Evolutionary conservation across 1,139 yeast species (phyloP), one percentile per base, ranked within the genome.

Genomic region (Sugiyamaella pinicola): DNA sequence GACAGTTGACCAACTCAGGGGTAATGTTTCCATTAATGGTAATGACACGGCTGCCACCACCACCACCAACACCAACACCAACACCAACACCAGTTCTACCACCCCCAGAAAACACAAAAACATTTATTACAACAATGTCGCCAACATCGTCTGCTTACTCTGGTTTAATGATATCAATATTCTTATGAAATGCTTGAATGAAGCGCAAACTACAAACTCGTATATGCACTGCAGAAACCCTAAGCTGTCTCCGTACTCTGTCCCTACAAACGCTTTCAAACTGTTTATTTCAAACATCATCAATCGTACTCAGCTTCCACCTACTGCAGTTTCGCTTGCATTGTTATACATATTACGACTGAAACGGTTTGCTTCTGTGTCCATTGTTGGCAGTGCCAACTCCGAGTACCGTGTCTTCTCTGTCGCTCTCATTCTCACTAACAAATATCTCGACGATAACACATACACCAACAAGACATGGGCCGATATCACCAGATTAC

Each of bases 381-480:
- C 66, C n/a, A 58, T 67, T 40, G 56, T 59, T n/a, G 72, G 71
- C 46, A 61, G 62, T 22, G 66, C 72, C 7, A 68, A 70, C 47
- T 65, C 72, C 26, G 75, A 72, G 57, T 88, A 85, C 64, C 78
- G 85, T 56, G 80, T 81, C 58, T 75, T 89, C 53, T 81, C 85
- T 37, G 76, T 85, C 24, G 80, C 93, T 0, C 75, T 91, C 52
- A 81, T 90, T 53, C 75, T 90, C 58, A 95, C 96, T 39, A 91
- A 90, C 74, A 91, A 91, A 71, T 88, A 88, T 68, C 86, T 88
- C 63, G 97, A 91, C 70, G 98, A 91, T 73, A 88, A 89, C 69
- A 90, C 96, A 34, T 91, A 89, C 67, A 87, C 96, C 58, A 90
- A 90, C 73, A 81, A 82, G 66, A 87, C 96, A 1, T 91, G 97